A percentile compares a stretch with the other conserved stretches of the same genome.
Conservation (phyloP, 176 grass and related monocot species). For the Poa pratensis region DNA sequence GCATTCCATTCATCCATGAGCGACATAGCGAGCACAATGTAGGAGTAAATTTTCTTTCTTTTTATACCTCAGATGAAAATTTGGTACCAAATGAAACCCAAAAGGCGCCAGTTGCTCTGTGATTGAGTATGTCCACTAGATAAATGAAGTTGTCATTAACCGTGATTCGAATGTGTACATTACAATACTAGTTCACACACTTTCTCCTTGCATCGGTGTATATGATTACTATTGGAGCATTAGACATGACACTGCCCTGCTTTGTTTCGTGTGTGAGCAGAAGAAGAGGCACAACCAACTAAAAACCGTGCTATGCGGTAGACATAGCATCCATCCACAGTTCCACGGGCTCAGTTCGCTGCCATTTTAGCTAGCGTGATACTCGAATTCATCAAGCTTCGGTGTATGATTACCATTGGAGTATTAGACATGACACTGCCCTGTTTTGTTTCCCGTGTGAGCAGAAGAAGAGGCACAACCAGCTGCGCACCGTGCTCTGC, state of each 20-base stretch:
- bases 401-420: background rate
- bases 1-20: background rate
- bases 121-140: background rate
- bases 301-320: slow-evolving; percentile 73
- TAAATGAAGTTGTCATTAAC: background rate
- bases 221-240: background rate
- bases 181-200: background rate
- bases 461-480: slow-evolving; percentile 89
- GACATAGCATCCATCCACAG: too few relatives aligned
- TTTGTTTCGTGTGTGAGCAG: slow-evolving; percentile 25
- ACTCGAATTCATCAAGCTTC: too few relatives aligned
- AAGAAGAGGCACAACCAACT: slow-evolving; percentile 89
- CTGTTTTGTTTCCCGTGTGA: background rate
- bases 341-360: too few relatives aligned
- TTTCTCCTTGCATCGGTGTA: background rate
- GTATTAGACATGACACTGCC: background rate
- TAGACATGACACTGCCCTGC: too few relatives aligned
- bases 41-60: background rate
- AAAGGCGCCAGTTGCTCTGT: too few relatives aligned
- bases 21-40: background rate
- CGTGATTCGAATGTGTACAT: background rate
- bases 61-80: background rate
- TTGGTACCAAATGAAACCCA: background rate
- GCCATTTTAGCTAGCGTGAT: too few relatives aligned
- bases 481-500: slow-evolving; percentile 76